A percentile compares a stretch with the other conserved stretches of the same genome.
phyloP scores from a whole-genome alignment of 345 rosid species.

The Dipteronia sinensis region DNA sequence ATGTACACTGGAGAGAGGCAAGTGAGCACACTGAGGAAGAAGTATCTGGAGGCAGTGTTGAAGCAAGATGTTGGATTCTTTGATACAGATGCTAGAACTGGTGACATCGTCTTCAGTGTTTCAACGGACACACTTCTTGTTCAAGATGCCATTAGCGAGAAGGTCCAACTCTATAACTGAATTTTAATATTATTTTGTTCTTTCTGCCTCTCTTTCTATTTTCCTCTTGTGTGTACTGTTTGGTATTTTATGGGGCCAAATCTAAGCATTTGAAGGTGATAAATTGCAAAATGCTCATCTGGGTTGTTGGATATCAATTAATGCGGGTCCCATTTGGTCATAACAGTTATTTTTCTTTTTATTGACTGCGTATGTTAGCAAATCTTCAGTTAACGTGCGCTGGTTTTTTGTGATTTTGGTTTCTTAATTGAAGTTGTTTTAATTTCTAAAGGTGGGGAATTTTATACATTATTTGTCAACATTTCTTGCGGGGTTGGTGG shows the following conservation, averaged over 20 bases:
- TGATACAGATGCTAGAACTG: slow-evolving; percentile 99
- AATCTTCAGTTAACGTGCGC: slow-evolving; percentile 36
- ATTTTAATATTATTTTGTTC: background rate
- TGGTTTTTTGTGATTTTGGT: slow-evolving; percentile 18
- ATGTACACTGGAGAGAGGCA: slow-evolving; percentile 99
- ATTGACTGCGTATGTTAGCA: slow-evolving; percentile 50
- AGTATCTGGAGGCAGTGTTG: slow-evolving; percentile 90
- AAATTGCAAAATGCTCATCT: slow-evolving; percentile 21
- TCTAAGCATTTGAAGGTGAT: slow-evolving; percentile 25
- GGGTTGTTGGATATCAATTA: slow-evolving; percentile 29
- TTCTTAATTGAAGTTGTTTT: slow-evolving; percentile 2
- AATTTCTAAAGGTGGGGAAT: slow-evolving; percentile 79
- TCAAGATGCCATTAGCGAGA: slow-evolving; percentile 99
- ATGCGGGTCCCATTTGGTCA: slow-evolving; percentile 45
- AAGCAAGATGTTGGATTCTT: slow-evolving; percentile 98
- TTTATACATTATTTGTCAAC: slow-evolving; percentile 96
- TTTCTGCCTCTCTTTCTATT: background rate
- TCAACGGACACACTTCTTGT: slow-evolving; percentile 98
- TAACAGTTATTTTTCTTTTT: slow-evolving; percentile 10
- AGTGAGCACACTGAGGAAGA: slow-evolving; percentile 86
- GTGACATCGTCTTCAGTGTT: slow-evolving; percentile 96
- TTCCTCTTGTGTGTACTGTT: slow-evolving; percentile 3
- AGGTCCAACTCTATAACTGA: slow-evolving; percentile 44
- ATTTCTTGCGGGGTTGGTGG: slow-evolving; percentile 96
- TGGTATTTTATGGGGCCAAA: slow-evolving; percentile 26